Base-by-base conservation (phyloP, 768 basidiomycete species). In the Cytidiella melzeri region DNA sequence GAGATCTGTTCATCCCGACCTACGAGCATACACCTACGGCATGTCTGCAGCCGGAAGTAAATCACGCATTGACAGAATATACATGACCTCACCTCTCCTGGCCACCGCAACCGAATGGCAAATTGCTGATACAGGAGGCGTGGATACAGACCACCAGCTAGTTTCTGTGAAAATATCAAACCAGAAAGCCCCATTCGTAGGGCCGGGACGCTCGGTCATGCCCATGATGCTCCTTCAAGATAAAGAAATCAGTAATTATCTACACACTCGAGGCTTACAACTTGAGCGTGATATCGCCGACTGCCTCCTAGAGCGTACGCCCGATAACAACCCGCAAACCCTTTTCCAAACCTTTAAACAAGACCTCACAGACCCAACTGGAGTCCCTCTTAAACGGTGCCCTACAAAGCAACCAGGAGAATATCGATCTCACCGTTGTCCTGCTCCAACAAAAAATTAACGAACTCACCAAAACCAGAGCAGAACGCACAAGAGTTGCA, bases 11-110 rank as follows among this genome's bases (percentile, higher is more conserved):
- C 5, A 37, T 37, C 45, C 51, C 2, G 40, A 26, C 11, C 13
- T 10, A 2, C 24, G 23, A 4, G 20, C 13, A 11, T 54, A 43
- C 52, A 44, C 52, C 7, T 54, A 27, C 48, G 21, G 6, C 30
- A 41, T 36, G 26, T 11, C 7, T 13, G 21, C 5, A 20, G 23
- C 36, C 18, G 46, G 26, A 4, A 37, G 34, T n/a, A 4, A 38
- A 23, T 47, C 46, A 12, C 46, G 46, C 10, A 37, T 47, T 19
- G 46, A 47, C 36, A 28, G 46, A 11, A 45, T 45, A 27, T 30
- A 45, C 44, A 7, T 34, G 7, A 15, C 30, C 7, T 7, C 7
- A 7, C 30, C 7, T 15, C 7, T 34, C 9, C 7, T 34, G 30
- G 15, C 9, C 30, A 34, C 30, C 30, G 30, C 30, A 7, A 15